These are phyloP conservation scores for Trypanosoma conorhini DNA, from an alignment of 208 protist species.

Conservation along the genomic window DNA sequence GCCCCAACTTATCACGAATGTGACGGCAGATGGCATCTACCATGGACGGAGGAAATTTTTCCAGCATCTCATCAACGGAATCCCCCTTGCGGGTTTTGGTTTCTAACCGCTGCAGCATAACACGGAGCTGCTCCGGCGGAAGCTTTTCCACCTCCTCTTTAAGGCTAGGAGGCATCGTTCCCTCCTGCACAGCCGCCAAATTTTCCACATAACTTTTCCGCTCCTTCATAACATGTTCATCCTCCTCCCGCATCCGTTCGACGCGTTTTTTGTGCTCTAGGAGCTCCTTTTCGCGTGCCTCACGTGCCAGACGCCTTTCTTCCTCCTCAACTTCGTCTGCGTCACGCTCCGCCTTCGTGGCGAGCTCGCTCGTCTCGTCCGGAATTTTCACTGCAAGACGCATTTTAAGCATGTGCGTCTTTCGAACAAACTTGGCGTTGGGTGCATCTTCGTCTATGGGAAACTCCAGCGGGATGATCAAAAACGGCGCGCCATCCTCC, in stretches of 20 bases:
- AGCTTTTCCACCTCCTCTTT: constrained; percentile 74
- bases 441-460: constrained; percentile 66
- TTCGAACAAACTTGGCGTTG: constrained; percentile 79
- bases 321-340: constrained; percentile 69
- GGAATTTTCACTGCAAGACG: constrained; percentile 64
- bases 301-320: constrained; percentile 39
- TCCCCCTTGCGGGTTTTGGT: constrained; percentile 59
- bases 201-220: constrained; percentile 74
- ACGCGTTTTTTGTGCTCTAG: constrained; percentile 32
- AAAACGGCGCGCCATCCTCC: constrained; percentile 44
- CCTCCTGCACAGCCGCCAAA: constrained; percentile 69
- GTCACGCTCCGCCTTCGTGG: constrained; percentile 56
- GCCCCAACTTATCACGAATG: constrained; percentile 77
- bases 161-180: constrained; percentile 72
- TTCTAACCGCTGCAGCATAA: constrained; percentile 78
- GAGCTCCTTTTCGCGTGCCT: constrained; percentile 32
- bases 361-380: constrained; percentile 54
- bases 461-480: constrained; percentile 71
- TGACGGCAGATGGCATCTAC: constrained; percentile 61
- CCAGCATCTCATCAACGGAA: constrained; percentile 78
- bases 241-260: constrained; percentile 39
- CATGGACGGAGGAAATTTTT: constrained; percentile 71
- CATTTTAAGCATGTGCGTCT: constrained; percentile 60
- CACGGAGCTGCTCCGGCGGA: constrained; percentile 60
- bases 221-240: constrained; percentile 65